These are phyloP conservation scores for Fragaria vesca DNA, from an alignment of 306 rosid genomes.

Conservation along the genomic window DNA sequence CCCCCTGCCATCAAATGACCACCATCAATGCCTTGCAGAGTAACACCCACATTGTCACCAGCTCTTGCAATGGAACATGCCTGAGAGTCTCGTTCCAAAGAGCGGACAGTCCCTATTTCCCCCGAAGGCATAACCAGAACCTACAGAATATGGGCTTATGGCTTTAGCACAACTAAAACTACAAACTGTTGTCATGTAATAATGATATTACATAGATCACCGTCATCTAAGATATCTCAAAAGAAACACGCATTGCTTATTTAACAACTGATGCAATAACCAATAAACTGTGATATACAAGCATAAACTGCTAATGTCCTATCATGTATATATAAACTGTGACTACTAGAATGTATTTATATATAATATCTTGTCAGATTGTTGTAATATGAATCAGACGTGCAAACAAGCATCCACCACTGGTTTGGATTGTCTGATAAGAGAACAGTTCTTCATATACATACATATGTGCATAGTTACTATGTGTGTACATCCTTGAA, in stretches of 20 bases:
- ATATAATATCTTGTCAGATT: background rate
- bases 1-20: constrained; percentile 76
- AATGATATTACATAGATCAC: background rate
- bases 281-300: background rate
- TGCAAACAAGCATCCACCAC: constrained; percentile 6
- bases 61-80: constrained; percentile 79
- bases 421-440: background rate
- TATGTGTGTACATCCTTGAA: background rate
- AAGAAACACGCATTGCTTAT: background rate
- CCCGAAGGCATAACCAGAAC: constrained; percentile 94
- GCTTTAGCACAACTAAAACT: background rate
- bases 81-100: constrained; percentile 77
- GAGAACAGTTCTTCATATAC: background rate
- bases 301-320: background rate
- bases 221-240: background rate
- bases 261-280: background rate
- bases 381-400: background rate
- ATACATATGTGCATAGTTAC: background rate
- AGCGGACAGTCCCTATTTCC: constrained; percentile 68
- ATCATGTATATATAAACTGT: no score
- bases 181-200: background rate
- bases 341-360: background rate
- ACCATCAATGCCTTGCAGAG: constrained; percentile 71
- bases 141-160: constrained; percentile 34
- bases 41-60: constrained; percentile 83